Evolutionary conservation across 305 asterid genomes (phyloP).

Genomic region (Rubia tinctorum): DNA sequence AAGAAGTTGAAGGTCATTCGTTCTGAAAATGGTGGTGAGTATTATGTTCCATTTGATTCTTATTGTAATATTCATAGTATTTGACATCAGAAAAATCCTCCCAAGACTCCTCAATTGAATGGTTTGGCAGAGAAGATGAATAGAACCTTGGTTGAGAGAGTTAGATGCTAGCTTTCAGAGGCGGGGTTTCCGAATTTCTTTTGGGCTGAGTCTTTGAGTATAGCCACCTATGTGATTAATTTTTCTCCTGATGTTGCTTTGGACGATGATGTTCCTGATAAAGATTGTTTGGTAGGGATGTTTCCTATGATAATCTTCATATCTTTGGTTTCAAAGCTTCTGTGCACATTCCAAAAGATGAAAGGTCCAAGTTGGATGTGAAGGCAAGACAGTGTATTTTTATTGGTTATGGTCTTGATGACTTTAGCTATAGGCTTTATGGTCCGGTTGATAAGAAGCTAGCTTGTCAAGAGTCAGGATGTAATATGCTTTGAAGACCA

Average conservation of each 20-base stretch:
- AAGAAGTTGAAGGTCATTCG: too few relatives aligned
- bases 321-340: conserved; percentile 7
- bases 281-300: background rate
- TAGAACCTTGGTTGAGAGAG: background rate
- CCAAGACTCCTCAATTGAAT: background rate
- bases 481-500: background rate
- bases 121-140: too few relatives aligned
- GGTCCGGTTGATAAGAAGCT: conserved; percentile 1
- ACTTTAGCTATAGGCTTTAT: conserved; percentile 1
- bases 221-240: too few relatives aligned
- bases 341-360: conserved; percentile 10
- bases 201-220: too few relatives aligned
- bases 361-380: background rate
- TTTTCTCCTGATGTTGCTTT: too few relatives aligned
- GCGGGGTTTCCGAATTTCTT: too few relatives aligned
- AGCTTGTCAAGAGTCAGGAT: background rate
- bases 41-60: too few relatives aligned
- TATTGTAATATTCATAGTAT: too few relatives aligned
- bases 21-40: too few relatives aligned
- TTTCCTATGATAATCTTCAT: background rate
- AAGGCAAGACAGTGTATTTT: background rate
- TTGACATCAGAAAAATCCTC: too few relatives aligned
- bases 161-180: too few relatives aligned
- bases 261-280: too few relatives aligned
- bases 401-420: background rate